Conservation (phyloP, 768 basidiomycete genomes). For the Clavulina sp. region DNA sequence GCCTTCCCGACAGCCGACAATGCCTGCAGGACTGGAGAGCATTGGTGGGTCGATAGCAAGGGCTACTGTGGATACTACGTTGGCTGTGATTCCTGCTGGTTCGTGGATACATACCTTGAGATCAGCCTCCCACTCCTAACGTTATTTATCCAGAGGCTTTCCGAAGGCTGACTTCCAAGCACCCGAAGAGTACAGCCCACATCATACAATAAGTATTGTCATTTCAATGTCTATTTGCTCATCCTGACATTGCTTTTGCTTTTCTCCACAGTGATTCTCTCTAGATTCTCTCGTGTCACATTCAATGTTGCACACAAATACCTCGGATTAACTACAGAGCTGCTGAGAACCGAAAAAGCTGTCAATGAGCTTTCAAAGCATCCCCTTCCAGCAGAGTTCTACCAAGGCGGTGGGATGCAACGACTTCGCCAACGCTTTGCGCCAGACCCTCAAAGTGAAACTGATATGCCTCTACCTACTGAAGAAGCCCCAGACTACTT, state of each 20-base stretch:
- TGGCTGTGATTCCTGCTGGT: constrained; percentile 94
- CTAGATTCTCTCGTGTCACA: constrained; percentile 90
- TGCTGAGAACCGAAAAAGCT: constrained; percentile 88
- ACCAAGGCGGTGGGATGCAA: constrained; percentile 80
- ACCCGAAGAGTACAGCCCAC: constrained; percentile 91
- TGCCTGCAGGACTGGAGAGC: neutral
- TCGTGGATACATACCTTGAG: neutral
- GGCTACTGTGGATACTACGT: constrained; percentile 81
- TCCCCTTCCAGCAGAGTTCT: constrained; percentile 80
- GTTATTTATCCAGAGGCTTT: constrained; percentile 42
- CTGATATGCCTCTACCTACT: neutral
- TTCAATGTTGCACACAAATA: constrained; percentile 96
- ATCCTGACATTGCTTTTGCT: neutral
- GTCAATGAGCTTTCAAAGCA: constrained; percentile 96
- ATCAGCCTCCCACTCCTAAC: neutral
- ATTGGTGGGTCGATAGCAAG: constrained; percentile 64
- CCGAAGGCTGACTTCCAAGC: constrained; percentile 81
- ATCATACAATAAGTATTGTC: constrained; percentile 79
- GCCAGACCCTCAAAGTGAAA: constrained; percentile 15
- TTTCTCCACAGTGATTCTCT: constrained; percentile 56
- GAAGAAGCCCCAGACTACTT: constrained; percentile 8
- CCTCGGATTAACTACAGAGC: constrained; percentile 85
- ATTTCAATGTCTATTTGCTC: constrained; percentile 4
- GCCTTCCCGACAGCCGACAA: neutral
- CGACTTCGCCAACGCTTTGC: constrained; percentile 80